Percentiles rank a stretch among this genome's conserved stretches.
Conservation (phyloP, 1,284 basidiomycete species). For the Melanopsichium pennsylvanicum region DNA sequence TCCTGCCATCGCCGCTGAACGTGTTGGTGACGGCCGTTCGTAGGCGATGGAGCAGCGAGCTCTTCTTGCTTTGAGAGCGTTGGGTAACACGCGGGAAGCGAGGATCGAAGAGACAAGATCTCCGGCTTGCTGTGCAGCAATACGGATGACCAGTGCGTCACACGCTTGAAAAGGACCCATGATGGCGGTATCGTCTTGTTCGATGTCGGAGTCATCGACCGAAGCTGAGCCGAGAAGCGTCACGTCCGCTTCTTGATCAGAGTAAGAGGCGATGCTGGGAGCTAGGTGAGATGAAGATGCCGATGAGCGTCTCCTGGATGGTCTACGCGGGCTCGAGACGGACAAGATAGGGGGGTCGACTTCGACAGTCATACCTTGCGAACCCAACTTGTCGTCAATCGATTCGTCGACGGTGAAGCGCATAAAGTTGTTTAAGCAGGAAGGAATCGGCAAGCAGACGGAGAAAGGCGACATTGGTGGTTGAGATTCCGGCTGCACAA, state of each 20-base stretch:
- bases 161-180: constrained; percentile 34
- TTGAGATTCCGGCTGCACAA: neutral
- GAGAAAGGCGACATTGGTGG: constrained; percentile 20
- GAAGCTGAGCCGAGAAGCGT: constrained; percentile 15
- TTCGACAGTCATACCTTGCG: constrained; percentile 29
- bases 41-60: constrained; percentile 14
- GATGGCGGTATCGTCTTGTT: constrained; percentile 29
- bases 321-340: constrained; percentile 2
- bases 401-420: constrained; percentile 38
- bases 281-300: constrained; percentile 6
- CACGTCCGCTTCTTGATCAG: constrained; percentile 28
- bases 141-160: constrained; percentile 29
- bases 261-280: constrained; percentile 6
- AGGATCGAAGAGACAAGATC: constrained; percentile 1
- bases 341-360: constrained; percentile 35
- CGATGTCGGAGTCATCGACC: constrained; percentile 7
- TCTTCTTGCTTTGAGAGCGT: constrained; percentile 16
- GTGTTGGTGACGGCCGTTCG: neutral
- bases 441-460: constrained; percentile 21
- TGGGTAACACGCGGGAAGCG: neutral
- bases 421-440: constrained; percentile 40
- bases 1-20: neutral
- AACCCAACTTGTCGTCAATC: constrained; percentile 8
- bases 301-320: neutral
- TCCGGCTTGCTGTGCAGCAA: constrained; percentile 24